A percentile compares a stretch with the other conserved stretches of the same genome.
Evolutionary conservation across 2,329 filamentous ascomycete species (phyloP).

Genomic region (Penicillium sclerotigenum): DNA sequence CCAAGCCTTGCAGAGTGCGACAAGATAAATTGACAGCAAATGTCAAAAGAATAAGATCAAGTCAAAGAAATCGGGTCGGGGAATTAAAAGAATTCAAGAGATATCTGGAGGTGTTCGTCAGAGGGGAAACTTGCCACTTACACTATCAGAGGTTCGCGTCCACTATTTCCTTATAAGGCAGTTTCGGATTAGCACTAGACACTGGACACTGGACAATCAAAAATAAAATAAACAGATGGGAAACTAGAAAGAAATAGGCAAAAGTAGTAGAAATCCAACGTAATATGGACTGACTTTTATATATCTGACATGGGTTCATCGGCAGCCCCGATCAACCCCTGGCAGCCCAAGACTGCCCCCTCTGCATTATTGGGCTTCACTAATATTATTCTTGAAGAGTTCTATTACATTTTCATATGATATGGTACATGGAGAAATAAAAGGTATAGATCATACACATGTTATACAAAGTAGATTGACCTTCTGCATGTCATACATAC

Average conservation of each 20-base stretch:
- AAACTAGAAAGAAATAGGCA: not conserved
- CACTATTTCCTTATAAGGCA: conserved; percentile 11
- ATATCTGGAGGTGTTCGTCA: not conserved
- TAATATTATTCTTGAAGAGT: not conserved
- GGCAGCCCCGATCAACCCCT: conserved; percentile 8
- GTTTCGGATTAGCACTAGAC: not conserved
- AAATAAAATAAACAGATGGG: not conserved
- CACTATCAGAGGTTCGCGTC: not conserved
- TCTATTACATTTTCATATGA: not conserved
- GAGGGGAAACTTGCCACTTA: conserved; percentile 10
- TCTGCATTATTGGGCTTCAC: not conserved
- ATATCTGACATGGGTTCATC: conserved; percentile 17
- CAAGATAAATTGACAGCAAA: not conserved
- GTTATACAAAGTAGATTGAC: not conserved
- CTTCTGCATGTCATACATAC: not conserved
- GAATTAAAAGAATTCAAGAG: not conserved
- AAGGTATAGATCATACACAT: not conserved
- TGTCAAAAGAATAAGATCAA: not conserved
- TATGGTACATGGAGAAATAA: not conserved
- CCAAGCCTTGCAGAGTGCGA: conserved; percentile 14
- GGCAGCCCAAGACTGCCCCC: not conserved
- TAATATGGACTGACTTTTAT: not conserved
- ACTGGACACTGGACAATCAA: not conserved
- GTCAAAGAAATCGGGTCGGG: not conserved
- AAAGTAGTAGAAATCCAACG: not conserved